Conservation (phyloP, 2,329 filamentous ascomycete genomes). For the Penicillium occitanis region DNA sequence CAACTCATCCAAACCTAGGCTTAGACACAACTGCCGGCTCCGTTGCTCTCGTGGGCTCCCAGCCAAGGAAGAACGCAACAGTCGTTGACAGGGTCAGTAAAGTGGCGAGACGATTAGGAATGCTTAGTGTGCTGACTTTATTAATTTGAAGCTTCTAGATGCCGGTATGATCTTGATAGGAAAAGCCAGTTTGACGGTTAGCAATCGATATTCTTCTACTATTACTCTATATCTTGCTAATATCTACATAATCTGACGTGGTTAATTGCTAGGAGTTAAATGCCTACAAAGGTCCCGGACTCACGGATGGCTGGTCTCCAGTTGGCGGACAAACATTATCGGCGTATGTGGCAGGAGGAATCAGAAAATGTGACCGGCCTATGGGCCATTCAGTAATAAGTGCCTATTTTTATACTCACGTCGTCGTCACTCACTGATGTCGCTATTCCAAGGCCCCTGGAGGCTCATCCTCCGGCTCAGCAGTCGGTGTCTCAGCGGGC, state of each 20-base stretch:
- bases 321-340: not conserved
- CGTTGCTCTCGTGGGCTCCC: not conserved
- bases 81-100: not conserved
- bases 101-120: not conserved
- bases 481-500: not conserved
- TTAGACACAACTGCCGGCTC: not conserved
- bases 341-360: not conserved
- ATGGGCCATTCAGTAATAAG: not conserved
- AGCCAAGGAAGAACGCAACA: not conserved
- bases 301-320: not conserved
- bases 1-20: not conserved
- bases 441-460: not conserved
- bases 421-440: not conserved
- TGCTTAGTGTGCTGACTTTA: not conserved
- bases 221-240: not conserved
- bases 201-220: not conserved
- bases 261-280: not conserved
- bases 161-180: not conserved
- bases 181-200: not conserved
- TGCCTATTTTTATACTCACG: too few species aligned
- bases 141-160: not conserved
- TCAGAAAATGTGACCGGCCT: not conserved
- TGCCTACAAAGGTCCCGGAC: not conserved
- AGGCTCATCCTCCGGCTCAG: slow-evolving; percentile 2
- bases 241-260: not conserved